These are phyloP conservation scores for Annulohypoxylon nitens DNA, from an alignment of 495 filamentous ascomycete species.

Conservation along the genomic window DNA sequence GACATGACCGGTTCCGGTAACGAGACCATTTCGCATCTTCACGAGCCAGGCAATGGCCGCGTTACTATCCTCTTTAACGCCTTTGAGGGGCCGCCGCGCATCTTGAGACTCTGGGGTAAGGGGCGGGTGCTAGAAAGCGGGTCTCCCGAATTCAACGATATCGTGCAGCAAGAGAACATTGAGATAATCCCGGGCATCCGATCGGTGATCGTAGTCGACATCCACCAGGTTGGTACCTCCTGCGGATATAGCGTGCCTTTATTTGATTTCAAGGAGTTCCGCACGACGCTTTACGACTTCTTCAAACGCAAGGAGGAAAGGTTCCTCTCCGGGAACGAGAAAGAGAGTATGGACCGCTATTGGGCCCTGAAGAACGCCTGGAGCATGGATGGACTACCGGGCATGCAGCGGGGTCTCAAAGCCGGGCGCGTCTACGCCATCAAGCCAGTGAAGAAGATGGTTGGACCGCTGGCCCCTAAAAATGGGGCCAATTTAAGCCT, in stretches of 20 bases:
- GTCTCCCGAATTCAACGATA: slow-evolving; percentile 59
- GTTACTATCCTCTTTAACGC: slow-evolving; percentile 79
- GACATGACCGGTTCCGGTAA: slow-evolving; percentile 77
- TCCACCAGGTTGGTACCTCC: slow-evolving; percentile 71
- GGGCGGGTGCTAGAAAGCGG: slow-evolving; percentile 74
- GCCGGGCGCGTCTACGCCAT: slow-evolving; percentile 59
- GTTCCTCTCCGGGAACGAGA: slow-evolving; percentile 57
- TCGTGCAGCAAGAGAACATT: slow-evolving; percentile 62
- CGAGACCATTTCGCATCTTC: slow-evolving; percentile 79
- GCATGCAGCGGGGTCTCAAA: slow-evolving; percentile 58
- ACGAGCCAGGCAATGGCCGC: slow-evolving; percentile 75
- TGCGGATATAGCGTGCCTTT: slow-evolving; percentile 68
- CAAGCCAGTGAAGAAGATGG: slow-evolving; percentile 65
- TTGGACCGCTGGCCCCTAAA: slow-evolving; percentile 55
- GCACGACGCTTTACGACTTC: slow-evolving; percentile 61
- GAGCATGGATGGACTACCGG: slow-evolving; percentile 68
- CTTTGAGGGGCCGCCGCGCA: slow-evolving; percentile 73
- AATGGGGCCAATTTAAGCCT: slow-evolving; percentile 19
- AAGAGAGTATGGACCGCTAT: slow-evolving; percentile 70
- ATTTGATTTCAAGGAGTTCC: slow-evolving; percentile 64
- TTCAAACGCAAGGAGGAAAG: slow-evolving; percentile 60
- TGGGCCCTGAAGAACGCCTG: slow-evolving; percentile 69
- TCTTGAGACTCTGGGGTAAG: slow-evolving; percentile 77
- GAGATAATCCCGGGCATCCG: slow-evolving; percentile 63
- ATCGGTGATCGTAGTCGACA: slow-evolving; percentile 72